Base-by-base conservation (phyloP, 2,329 filamentous ascomycete species). In the Kalmusia sp. region DNA sequence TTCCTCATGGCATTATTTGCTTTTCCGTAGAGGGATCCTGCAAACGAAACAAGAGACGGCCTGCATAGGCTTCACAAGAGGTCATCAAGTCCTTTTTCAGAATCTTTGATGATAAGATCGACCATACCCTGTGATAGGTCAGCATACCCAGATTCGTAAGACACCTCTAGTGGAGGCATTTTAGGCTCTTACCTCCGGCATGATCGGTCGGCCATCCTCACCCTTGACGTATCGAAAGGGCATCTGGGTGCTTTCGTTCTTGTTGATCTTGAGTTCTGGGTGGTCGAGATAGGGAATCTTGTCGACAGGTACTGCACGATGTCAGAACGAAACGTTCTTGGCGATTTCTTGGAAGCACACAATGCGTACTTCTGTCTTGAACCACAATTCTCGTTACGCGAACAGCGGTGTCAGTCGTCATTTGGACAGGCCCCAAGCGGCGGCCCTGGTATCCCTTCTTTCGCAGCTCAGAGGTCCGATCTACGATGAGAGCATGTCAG, bases 401-500 rank as follows among this genome's bases (percentile, higher is more conserved):
- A 45, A 97, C 95, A 4, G 95, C 95, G 17, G 95, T 99, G 73
- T 99, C 95, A 4, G 95, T 99, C 3, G 95, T 98, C 93, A 99
- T 97, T 76, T 99, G 95, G 65, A 93, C 88, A 6, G 93, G 91
- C 0, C 95, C 95, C 25, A 99, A 81, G 52, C 95, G 84, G 48
- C 95, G 87, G 52, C 93, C 92, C 52, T 88, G 82, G 67, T 96
- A 99, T 3, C 95, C 95, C 73, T 98, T 96, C 76, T 91, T 92
- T 47, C 95, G 87, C 65, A 99, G 80, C 75, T 99, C 95, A n/a
- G 91, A 93, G 4, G 95, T 99, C 57, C 95, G 88, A 76, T 98
- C 93, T 96, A 51, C 55, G 51, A 55, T 57, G 14, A 12, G 17
- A 11, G 24, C 22, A 45, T 43, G 59, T 74, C 57, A 74, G 64